Conservation (phyloP, 371 early-diverging fungal species). For the Globomyces sp. region DNA sequence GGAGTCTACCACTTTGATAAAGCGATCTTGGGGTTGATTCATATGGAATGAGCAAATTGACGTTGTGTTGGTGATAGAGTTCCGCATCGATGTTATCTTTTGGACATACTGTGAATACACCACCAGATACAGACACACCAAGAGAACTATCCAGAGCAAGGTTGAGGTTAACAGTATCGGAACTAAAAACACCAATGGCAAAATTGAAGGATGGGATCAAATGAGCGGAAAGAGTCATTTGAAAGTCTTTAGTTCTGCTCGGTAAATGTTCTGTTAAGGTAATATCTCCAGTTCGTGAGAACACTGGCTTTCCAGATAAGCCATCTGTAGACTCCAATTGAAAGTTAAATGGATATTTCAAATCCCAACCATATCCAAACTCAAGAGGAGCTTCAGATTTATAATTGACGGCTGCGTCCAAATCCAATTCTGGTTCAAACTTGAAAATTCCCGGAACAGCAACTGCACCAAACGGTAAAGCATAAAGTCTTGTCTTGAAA, state of each 20-base stretch:
- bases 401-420: constrained; percentile 6
- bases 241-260: neutral
- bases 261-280: neutral
- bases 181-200: neutral
- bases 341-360: constrained; percentile 5
- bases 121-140: neutral
- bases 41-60: no score
- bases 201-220: constrained; percentile 3
- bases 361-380: neutral
- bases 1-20: no score
- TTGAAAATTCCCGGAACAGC: neutral
- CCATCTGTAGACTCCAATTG: neutral
- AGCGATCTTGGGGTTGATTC: no score
- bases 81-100: neutral
- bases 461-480: neutral
- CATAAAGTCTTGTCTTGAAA: neutral
- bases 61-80: no score
- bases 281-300: no score
- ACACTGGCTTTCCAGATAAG: constrained; percentile 2
- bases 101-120: constrained; percentile 1
- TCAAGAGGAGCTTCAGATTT: neutral
- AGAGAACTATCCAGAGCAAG: constrained; percentile 3
- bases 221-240: neutral
- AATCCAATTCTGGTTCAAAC: neutral
- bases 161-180: neutral